Evolutionary conservation across 2,329 filamentous ascomycete genomes (phyloP), one percentile per base, ranked within the genome.

Genomic region (Beauveria australis): DNA sequence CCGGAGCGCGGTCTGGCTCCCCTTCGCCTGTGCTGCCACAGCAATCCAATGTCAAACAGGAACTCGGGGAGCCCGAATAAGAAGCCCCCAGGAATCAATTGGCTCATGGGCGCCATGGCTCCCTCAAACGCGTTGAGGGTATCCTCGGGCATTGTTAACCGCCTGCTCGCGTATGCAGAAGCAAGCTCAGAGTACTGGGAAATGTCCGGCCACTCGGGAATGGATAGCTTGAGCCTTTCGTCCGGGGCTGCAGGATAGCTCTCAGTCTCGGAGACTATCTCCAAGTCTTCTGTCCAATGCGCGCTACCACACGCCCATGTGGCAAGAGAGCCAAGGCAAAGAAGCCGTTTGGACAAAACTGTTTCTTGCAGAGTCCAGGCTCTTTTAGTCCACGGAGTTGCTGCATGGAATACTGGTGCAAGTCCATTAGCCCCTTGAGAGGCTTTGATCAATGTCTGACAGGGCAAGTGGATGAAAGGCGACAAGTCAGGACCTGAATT

Each of bases 331-430:
- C 49, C 43, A 8, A 62, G 46, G 22, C 56, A 46, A 51, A 62
- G 41, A 7, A 62, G 43, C 2, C 61, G 28, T 16, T 40, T 59
- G 14, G 61, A 62, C n/a, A 62, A 60, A 10, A 60, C 61, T 12
- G 48, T 49, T 16, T 62, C 61, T 51, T 62, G 61, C 8, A 62
- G 43, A 7, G 61, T 62, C 61, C 61, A 62, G 8, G 55, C 61
- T 51, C 61, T 43, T 19, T 46, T 59, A 0, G 40, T 51, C 61
- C 61, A 62, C 14, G 3, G 56, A 3, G 33, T 54, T 7, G 24
- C 14, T 1, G 61, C 19, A 30, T 53, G 53, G 4, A 37, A 24
- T 16, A 61, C 7, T 5, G 60, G 53, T 26, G 33, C 5, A 14
- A 61, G 33, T 5, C 48, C 53, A n/a, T 53, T 5, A 3, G 53